These are phyloP conservation scores for Leccinum subgranulosum DNA, from an alignment of 768 basidiomycete species.

Conservation along the genomic window DNA sequence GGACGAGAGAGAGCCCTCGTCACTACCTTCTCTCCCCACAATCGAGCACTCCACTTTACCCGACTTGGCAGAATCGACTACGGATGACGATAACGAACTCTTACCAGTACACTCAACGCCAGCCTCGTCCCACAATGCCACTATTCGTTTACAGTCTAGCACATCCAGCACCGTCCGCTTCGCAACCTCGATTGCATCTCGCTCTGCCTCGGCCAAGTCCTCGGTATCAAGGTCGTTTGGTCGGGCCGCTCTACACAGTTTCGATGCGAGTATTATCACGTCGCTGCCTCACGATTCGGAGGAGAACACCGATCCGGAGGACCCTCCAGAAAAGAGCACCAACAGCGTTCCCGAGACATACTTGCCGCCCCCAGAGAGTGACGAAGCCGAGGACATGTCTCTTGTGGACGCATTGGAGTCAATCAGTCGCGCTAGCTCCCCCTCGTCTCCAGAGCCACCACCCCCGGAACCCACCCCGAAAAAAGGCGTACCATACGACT, in stretches of 20 bases:
- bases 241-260: constrained; percentile 43
- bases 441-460: constrained; percentile 36
- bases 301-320: constrained; percentile 36
- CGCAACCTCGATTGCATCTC: constrained; percentile 50
- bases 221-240: constrained; percentile 36
- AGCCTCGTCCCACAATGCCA: constrained; percentile 48
- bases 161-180: constrained; percentile 49
- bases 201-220: constrained; percentile 34
- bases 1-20: constrained; percentile 75
- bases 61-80: constrained; percentile 31
- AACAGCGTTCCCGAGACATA: constrained; percentile 54
- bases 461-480: constrained; percentile 42
- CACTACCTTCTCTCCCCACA: constrained; percentile 70
- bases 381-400: constrained; percentile 44
- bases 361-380: constrained; percentile 46
- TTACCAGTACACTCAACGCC: constrained; percentile 70
- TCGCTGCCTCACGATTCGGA: constrained; percentile 42
- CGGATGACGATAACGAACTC: constrained; percentile 41
- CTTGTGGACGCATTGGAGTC: constrained; percentile 57
- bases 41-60: constrained; percentile 64
- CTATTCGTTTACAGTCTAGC: constrained; percentile 50
- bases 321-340: constrained; percentile 40
- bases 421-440: constrained; percentile 53
- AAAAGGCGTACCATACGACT: constrained; percentile 45
- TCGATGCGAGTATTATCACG: constrained; percentile 58